Base-by-base conservation (phyloP, 306 rosid genomes). In the Rosa chinensis region DNA sequence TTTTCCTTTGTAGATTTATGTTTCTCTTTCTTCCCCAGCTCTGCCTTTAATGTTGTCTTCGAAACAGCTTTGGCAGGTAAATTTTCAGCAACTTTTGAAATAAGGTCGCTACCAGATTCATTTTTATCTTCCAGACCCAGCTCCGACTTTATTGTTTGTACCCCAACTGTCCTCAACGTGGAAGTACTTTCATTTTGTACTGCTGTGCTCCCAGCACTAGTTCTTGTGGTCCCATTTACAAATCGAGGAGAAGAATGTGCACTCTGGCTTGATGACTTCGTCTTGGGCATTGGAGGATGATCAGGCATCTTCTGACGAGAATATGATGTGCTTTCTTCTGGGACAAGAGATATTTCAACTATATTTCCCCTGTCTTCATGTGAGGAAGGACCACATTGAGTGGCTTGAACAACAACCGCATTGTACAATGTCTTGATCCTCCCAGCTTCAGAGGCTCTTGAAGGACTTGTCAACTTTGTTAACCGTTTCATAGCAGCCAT, bases 401-500 rank as follows among this genome's bases (percentile, higher is more conserved):
- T 74, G 40, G 89, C 79, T 83, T 92, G 94, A 76, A 78, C 93
- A 35, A 92, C 88, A 85, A 91, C 94, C 55, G 93, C 80, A 81
- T 88, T 85, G 85, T 95, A 91, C 85, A 95, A 79, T 66, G 97
- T 91, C 85, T 91, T 89, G 84, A 95, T 95, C 86, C 91, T 92
- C 74, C 96, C 97, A 72, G 88, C 98, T 87, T 95, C 97, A 0
- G 99, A 91, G 81, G 80, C 59, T 82, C 96, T 86, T 55, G 97
- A 83, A 81, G 96, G 86, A 82, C 86, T 78, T 20, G 94, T 81
- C 49, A 89, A 86, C 84, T 95, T 92, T 23, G 99, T 90, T 74
- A 93, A 86, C 45, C 99, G 89, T 75, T 83, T 91, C 92, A 87
- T 90, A 45, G 98, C 97, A 70, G 99, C 99, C 96, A 92, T 86